Percentiles rank a stretch among this genome's conserved stretches.
Conservation (phyloP, 1,284 basidiomycete species). For the Fomes fomentarius region DNA sequence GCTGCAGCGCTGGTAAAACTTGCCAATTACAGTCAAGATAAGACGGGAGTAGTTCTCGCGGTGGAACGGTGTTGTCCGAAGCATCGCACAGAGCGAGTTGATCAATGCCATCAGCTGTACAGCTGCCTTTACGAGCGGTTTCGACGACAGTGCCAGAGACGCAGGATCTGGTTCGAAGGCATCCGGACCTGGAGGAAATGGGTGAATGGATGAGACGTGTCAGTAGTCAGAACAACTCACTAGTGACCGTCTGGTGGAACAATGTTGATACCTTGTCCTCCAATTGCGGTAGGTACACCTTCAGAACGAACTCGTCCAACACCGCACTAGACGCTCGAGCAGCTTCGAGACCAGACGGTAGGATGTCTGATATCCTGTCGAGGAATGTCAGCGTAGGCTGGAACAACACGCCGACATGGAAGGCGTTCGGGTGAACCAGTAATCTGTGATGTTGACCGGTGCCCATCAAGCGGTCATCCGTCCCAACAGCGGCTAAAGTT, state of each 20-base stretch:
- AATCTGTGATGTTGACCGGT: conserved; percentile 82
- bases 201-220: no score
- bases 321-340: conserved; percentile 75
- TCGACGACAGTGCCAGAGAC: conserved; percentile 61
- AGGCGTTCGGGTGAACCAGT: conserved; percentile 90
- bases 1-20: conserved; percentile 95
- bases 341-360: conserved; percentile 77
- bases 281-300: conserved; percentile 92
- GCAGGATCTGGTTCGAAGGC: conserved; percentile 81
- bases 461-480: conserved; percentile 74
- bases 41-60: conserved; percentile 93
- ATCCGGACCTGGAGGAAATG: conserved; percentile 61
- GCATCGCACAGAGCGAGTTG: conserved; percentile 92
- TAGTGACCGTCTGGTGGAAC: conserved; percentile 86
- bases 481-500: conserved; percentile 58
- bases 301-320: conserved; percentile 93
- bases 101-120: conserved; percentile 89
- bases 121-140: conserved; percentile 83
- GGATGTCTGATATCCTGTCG: conserved; percentile 67
- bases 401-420: conserved; percentile 94
- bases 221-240: conserved; percentile 40
- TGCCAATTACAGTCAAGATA: conserved; percentile 93
- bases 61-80: conserved; percentile 94
- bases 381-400: conserved; percentile 92
- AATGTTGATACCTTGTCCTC: conserved; percentile 92